Percentiles rank a stretch among this genome's conserved stretches.
phyloP scores from a whole-genome alignment of 2,329 filamentous ascomycete genomes.

The Fusarium musae region DNA sequence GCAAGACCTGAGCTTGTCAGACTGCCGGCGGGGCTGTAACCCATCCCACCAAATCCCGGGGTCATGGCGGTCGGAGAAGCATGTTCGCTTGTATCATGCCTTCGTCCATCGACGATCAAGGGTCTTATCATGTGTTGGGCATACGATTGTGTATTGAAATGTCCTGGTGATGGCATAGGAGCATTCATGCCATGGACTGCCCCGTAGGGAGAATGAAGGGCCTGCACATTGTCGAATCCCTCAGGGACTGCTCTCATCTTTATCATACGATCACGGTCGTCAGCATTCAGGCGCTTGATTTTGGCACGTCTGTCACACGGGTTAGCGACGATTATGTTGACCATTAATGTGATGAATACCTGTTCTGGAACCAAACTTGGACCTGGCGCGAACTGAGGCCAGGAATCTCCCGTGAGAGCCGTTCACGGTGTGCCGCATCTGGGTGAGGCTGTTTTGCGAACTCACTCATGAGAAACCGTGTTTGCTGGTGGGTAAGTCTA shows the following conservation, averaged over 20 bases:
- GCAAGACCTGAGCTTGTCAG: conserved; percentile 65
- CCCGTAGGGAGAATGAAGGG: conserved; percentile 74
- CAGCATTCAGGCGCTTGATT: conserved; percentile 76
- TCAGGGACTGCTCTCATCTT: conserved; percentile 78
- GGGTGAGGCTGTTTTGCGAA: conserved; percentile 95
- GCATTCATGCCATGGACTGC: conserved; percentile 65
- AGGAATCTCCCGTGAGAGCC: conserved; percentile 88
- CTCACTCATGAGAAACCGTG: conserved; percentile 96
- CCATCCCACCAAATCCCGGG: conserved; percentile 73
- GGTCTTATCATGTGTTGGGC: conserved; percentile 73
- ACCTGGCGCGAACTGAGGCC: conserved; percentile 92
- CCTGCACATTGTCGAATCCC: conserved; percentile 76
- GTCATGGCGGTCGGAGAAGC: conserved; percentile 74
- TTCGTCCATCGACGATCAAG: conserved; percentile 74
- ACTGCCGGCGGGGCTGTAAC: conserved; percentile 66
- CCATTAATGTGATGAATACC: conserved; percentile 63
- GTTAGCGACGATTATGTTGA: conserved; percentile 20
- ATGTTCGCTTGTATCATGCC: conserved; percentile 72
- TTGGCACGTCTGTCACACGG: conserved; percentile 67
- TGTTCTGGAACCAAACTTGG: conserved; percentile 98
- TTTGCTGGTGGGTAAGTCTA: conserved; percentile 94
- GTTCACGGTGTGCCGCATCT: conserved; percentile 88
- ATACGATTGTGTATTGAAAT: conserved; percentile 62
- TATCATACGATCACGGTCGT: conserved; percentile 77
- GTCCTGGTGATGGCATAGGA: conserved; percentile 60